Base-by-base conservation (phyloP, 2,329 filamentous ascomycete species). In the Fusarium musae region DNA sequence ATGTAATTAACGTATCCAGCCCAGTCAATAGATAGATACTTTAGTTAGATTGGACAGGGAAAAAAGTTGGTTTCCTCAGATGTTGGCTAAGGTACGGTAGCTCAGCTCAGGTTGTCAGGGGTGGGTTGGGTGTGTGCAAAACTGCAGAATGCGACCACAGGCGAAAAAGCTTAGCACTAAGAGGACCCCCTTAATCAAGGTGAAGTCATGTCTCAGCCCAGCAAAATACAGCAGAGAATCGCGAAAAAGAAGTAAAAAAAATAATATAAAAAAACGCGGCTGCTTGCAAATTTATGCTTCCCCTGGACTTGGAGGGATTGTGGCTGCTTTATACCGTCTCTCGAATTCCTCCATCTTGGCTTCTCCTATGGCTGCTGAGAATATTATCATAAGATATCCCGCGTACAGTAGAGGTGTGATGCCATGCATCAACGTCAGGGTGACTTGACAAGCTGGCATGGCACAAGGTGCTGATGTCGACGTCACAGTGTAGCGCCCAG, bases 201-300 rank as follows among this genome's bases (percentile, higher is more conserved):
- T 65, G 59, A 76, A 77, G 72, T 76, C 75, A 76, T 80, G 79
- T 80, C 79, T 81, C 78, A 79, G 73, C 67, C 71, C 59, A 49
- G 54, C 43, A 34, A 16, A 30, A 26, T 32, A 34, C 58, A 26
- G 28, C 54, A 46, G 37, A 60, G 59, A 49, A 30, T 50, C 42
- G 40, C 19, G 46, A 54, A 59, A 23, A 40, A 44, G 19, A 54
- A 62, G 42, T 21, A 42, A 74, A 49, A n/a, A 58, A 16, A 52
- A 49, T 19, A 58, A 16, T 47, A 49, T 19, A 58, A 16, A 49
- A n/a, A 58, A 16, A 52, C 36, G 42, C 42, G 16, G 59, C 53
- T 56, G 53, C 17, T 66, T 36, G 23, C 43, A 43, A 43, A 34
- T 34, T 26, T 23, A 63, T 21, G 28, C 13, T 59, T 50, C 32